These are phyloP conservation scores for Candida hungchunana DNA, from an alignment of 805 yeast species.

Conservation along the genomic window DNA sequence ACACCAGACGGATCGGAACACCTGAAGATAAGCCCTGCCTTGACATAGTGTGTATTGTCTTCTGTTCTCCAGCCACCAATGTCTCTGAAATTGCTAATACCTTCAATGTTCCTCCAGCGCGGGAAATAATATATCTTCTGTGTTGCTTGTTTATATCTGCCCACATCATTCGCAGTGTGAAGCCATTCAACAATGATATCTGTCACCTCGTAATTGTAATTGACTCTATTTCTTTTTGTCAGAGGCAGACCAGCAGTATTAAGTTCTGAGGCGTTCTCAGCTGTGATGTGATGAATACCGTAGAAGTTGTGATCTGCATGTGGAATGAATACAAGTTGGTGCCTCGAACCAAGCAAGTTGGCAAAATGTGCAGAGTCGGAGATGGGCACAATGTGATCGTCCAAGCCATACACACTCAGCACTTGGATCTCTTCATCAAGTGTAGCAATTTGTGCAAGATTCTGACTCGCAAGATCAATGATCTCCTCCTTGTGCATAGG, in stretches of 20 bases:
- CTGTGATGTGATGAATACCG: conserved; percentile 41
- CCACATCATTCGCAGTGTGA: conserved; percentile 41
- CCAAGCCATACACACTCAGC: conserved; percentile 65
- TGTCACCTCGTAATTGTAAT: conserved; percentile 54
- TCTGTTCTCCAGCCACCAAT: conserved; percentile 65
- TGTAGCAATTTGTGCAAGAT: conserved; percentile 37
- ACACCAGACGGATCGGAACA: conserved; percentile 56
- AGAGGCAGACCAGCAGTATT: conserved; percentile 41
- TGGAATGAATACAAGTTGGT: conserved; percentile 52
- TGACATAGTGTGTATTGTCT: conserved; percentile 38
- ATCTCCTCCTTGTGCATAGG: conserved; percentile 50
- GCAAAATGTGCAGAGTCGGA: conserved; percentile 59
- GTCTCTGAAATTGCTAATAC: conserved; percentile 72
- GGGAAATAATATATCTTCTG: conserved; percentile 36
- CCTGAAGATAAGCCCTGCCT: conserved; percentile 53
- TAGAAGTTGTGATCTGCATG: conserved; percentile 81
- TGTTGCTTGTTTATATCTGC: conserved; percentile 44
- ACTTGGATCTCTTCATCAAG: conserved; percentile 48
- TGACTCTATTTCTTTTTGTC: conserved; percentile 43
- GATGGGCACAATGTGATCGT: conserved; percentile 62
- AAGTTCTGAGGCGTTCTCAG: conserved; percentile 27
- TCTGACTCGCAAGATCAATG: conserved; percentile 43
- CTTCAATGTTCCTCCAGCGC: conserved; percentile 62
- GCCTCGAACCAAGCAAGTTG: conserved; percentile 51
- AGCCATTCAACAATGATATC: conserved; percentile 47